A percentile compares a stretch with the other conserved stretches of the same genome.
phyloP scores from a whole-genome alignment of 345 rosid species.

The Pistacia vera region DNA sequence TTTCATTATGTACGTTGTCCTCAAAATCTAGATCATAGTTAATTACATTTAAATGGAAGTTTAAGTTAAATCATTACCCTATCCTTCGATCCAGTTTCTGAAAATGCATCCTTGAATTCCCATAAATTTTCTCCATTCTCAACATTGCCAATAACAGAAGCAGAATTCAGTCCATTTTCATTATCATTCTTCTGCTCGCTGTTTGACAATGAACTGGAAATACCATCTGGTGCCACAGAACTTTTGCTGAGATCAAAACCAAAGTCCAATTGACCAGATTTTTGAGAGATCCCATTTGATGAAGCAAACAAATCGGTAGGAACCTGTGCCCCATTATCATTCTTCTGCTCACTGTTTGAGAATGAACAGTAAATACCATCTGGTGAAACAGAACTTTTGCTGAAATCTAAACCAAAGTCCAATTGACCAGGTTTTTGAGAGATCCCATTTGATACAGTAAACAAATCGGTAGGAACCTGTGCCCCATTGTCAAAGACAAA shows the following conservation, averaged over 20 bases:
- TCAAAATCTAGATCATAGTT: slow-evolving; percentile 1
- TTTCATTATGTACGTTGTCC: background rate
- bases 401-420: slow-evolving; percentile 40
- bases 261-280: slow-evolving; percentile 39
- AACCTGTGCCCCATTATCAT: slow-evolving; percentile 8
- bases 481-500: slow-evolving; percentile 26
- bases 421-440: slow-evolving; percentile 36
- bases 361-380: slow-evolving; percentile 12
- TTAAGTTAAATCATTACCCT: slow-evolving; percentile 40
- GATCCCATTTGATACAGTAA: slow-evolving; percentile 23
- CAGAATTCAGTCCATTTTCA: slow-evolving; percentile 22
- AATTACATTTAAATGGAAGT: background rate
- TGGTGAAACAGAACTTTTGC: slow-evolving; percentile 22
- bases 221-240: slow-evolving; percentile 22
- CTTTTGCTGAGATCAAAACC: slow-evolving; percentile 32
- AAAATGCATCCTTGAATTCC: slow-evolving; percentile 50
- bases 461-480: slow-evolving; percentile 20
- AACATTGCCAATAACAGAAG: slow-evolving; percentile 24
- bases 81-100: slow-evolving; percentile 38
- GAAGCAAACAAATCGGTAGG: slow-evolving; percentile 21
- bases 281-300: slow-evolving; percentile 28
- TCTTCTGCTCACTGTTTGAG: slow-evolving; percentile 27
- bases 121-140: slow-evolving; percentile 40
- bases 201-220: slow-evolving; percentile 18
- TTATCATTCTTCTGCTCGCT: slow-evolving; percentile 23